Evolutionary conservation across 2,329 filamentous ascomycete species (phyloP), one percentile per base, ranked within the genome.

Genomic region (Penicillium sclerotiorum): DNA sequence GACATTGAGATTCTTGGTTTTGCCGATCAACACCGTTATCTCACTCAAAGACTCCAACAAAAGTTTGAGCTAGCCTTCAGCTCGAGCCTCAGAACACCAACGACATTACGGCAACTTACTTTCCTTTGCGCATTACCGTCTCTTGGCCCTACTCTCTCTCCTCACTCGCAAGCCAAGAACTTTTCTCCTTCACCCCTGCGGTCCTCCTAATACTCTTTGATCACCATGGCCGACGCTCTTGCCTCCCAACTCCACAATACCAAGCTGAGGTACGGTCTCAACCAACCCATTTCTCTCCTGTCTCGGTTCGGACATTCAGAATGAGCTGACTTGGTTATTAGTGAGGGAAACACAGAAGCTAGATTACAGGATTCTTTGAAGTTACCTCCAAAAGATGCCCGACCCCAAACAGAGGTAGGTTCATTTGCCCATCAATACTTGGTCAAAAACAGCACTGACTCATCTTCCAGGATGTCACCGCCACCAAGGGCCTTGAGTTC

Each of bases 401-500:
- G 77, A 57, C 71, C 73, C 53, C 77, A 79, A 61, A 79, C 77
- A 48, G 77, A 79, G 69, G 75, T 77, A 61, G 38, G 68, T 64
- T 18, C 18, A 43, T 33, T 1, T 28, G 7, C 13, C 9, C 28
- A 6, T n/a, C n/a, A 11, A 39, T 49, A 18, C 39, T 42, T 60
- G 54, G 30, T 21, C 25, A 30, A 30, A 21, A 40, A 28, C 15
- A 47, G 45, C 53, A 55, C 55, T 66, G 56, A 63, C 49, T 49
- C 20, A 28, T 27, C 37, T 55, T 42, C 8, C 63, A 95, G 89
- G 94, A 99, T 88, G 95, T 99, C 55, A 97, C 93, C 50, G 92
- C 91, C 65, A 99, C 93, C 25, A 97, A 96, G 77, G 94, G 94
- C 53, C 81, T 99, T 55, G 94, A 99, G 63, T 99, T 96, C 68